A percentile compares a stretch with the other conserved stretches of the same genome.
These are phyloP conservation scores for Atkinsonella texensis DNA, from an alignment of 2,329 filamentous ascomycete genomes.

Conservation along the genomic window DNA sequence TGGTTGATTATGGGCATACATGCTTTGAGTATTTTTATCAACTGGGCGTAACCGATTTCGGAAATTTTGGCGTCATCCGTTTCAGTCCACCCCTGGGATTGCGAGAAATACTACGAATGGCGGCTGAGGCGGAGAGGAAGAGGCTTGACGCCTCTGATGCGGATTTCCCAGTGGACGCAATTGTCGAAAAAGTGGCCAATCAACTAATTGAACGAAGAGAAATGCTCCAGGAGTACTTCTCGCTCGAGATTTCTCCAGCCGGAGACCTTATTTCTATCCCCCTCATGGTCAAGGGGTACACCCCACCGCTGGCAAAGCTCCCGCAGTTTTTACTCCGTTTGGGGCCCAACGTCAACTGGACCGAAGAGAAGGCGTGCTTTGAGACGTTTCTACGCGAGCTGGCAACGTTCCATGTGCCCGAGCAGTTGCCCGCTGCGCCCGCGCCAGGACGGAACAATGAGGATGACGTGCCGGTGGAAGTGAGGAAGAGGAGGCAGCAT, in stretches of 20 bases:
- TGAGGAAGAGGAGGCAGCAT: constrained; percentile 51
- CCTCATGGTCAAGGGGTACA: constrained; percentile 79
- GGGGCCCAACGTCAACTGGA: constrained; percentile 82
- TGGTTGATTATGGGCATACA: constrained; percentile 83
- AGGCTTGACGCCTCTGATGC: constrained; percentile 28
- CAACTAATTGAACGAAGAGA: constrained; percentile 66
- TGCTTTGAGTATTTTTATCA: constrained; percentile 93
- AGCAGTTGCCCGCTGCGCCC: constrained; percentile 53
- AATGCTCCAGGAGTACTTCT: constrained; percentile 91
- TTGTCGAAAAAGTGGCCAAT: constrained; percentile 51
- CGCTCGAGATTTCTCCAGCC: constrained; percentile 64
- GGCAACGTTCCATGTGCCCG: constrained; percentile 82
- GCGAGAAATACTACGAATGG: constrained; percentile 57
- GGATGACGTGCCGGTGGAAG: constrained; percentile 30
- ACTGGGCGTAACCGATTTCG: constrained; percentile 85
- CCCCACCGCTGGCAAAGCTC: constrained; percentile 72
- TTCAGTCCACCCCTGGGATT: constrained; percentile 68
- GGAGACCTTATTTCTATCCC: constrained; percentile 73
- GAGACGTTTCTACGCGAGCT: constrained; percentile 74
- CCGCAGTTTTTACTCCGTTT: constrained; percentile 79
- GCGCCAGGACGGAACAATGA: constrained; percentile 22
- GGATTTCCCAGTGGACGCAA: constrained; percentile 53
- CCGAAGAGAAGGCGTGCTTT: constrained; percentile 74
- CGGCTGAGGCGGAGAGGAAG: constrained; percentile 56
- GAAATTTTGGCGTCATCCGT: constrained; percentile 77